These are phyloP conservation scores for Geotrichum australiense DNA, from an alignment of 1,139 yeast species.

Conservation along the genomic window DNA sequence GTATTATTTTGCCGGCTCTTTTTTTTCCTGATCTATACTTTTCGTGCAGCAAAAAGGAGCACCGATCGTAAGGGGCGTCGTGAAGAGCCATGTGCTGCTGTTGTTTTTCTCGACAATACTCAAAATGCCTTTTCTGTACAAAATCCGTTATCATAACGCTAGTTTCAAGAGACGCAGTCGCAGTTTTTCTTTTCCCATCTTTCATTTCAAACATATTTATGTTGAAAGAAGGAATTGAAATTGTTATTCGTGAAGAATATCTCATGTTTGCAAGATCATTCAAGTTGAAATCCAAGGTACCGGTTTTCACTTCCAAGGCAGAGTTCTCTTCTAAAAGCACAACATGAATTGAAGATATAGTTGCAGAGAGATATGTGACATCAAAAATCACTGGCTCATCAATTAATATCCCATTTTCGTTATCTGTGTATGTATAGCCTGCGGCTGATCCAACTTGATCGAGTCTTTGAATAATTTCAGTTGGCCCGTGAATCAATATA, in stretches of 20 bases:
- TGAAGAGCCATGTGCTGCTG: slow-evolving; percentile 58
- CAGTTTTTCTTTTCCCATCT: slow-evolving; percentile 12
- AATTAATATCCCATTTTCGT: slow-evolving; percentile 63
- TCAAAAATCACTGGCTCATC: slow-evolving; percentile 57
- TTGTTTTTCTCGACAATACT: slow-evolving; percentile 46
- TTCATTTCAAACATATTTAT: slow-evolving; percentile 32
- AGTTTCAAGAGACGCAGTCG: slow-evolving; percentile 42
- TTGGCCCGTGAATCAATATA: slow-evolving; percentile 47
- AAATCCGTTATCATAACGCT: slow-evolving; percentile 56
- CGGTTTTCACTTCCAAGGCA: slow-evolving; percentile 28
- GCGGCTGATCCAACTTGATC: slow-evolving; percentile 42
- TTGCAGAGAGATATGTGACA: slow-evolving; percentile 49
- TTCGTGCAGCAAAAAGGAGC: slow-evolving; percentile 59
- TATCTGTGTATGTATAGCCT: slow-evolving; percentile 58
- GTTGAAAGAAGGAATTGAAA: slow-evolving; percentile 45
- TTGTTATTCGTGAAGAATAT: slow-evolving; percentile 51
- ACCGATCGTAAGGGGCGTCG: slow-evolving; percentile 79
- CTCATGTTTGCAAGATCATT: slow-evolving; percentile 67
- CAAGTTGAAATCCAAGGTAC: slow-evolving; percentile 41
- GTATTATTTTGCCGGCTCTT: slow-evolving; percentile 40
- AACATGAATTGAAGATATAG: slow-evolving; percentile 25
- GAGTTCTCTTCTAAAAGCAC: slow-evolving; percentile 32
- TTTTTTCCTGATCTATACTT: slow-evolving; percentile 37
- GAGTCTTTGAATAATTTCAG: slow-evolving; percentile 44
- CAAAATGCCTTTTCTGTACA: slow-evolving; percentile 46